phyloP scores from a whole-genome alignment of 768 basidiomycete species.

The Candolleomyces eurysporus region DNA sequence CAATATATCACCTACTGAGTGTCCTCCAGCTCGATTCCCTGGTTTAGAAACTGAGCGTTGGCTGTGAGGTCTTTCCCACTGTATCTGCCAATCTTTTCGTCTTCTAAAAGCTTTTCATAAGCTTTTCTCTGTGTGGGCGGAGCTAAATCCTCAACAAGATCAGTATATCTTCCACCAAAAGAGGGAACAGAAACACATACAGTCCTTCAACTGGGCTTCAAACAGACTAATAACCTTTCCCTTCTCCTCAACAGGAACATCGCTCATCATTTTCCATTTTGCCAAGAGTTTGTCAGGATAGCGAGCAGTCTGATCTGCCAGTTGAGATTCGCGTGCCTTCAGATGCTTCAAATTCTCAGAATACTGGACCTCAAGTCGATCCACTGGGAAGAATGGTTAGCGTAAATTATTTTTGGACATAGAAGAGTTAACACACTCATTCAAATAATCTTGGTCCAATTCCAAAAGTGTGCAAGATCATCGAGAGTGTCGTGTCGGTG shows the following conservation, averaged over 20 bases:
- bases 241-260: not conserved
- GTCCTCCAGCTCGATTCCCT: not conserved
- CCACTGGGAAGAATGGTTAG: no score
- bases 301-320: not conserved
- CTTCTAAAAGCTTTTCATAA: not conserved
- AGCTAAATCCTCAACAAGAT: no score
- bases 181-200: not conserved
- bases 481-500: constrained; percentile 30
- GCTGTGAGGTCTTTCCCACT: not conserved
- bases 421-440: constrained; percentile 19
- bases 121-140: not conserved
- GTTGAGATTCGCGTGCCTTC: not conserved
- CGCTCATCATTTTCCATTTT: not conserved
- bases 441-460: constrained; percentile 22
- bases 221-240: not conserved
- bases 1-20: not conserved
- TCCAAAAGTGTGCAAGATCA: constrained; percentile 22
- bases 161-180: no score
- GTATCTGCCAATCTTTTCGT: not conserved
- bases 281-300: not conserved
- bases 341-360: not conserved
- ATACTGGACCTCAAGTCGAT: not conserved
- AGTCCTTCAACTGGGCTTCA: not conserved
- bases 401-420: no score
- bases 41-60: not conserved